phyloP scores from a whole-genome alignment of 1,284 basidiomycete species.

The Salmacisia buchloeana region DNA sequence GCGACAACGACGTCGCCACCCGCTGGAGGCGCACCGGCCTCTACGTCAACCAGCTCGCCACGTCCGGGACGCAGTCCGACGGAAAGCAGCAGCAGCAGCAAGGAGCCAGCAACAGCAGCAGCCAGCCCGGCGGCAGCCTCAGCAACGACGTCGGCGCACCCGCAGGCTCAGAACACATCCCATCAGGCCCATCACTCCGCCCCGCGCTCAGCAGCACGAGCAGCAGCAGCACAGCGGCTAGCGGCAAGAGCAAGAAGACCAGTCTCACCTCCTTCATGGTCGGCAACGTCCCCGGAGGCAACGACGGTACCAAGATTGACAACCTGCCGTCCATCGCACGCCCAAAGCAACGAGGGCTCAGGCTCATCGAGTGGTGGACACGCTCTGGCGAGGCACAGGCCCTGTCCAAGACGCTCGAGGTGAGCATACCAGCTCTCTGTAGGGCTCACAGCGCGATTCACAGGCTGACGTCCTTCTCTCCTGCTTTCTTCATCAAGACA shows the following conservation, averaged over 20 bases:
- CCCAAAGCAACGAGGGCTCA: conserved; percentile 24
- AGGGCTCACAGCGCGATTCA: too few relatives aligned
- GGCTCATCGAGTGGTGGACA: conserved; percentile 37
- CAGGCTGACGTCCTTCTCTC: neutral
- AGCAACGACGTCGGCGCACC: conserved; percentile 18
- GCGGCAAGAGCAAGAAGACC: conserved; percentile 37
- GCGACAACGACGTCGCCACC: conserved; percentile 23
- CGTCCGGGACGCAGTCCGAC: conserved; percentile 12
- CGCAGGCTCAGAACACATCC: conserved; percentile 14
- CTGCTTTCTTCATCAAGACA: neutral
- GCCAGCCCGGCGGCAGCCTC: conserved; percentile 13
- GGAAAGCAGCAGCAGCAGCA: conserved; percentile 23
- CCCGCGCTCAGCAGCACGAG: conserved; percentile 20
- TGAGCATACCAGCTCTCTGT: too few relatives aligned
- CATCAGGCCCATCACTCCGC: conserved; percentile 21
- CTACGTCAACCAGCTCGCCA: conserved; percentile 30
- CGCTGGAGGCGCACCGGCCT: conserved; percentile 38
- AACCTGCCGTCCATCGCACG: conserved; percentile 36
- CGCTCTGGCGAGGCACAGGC: conserved; percentile 34
- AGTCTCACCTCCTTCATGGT: conserved; percentile 36
- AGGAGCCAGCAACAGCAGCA: too few relatives aligned
- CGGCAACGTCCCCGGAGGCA: conserved; percentile 34
- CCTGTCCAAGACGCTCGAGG: conserved; percentile 40
- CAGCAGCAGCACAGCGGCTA: conserved; percentile 32
- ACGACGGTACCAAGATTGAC: conserved; percentile 38